Evolutionary conservation across 2,329 filamentous ascomycete species (phyloP), one percentile per base, ranked within the genome.

Genomic region (Alternaria rosae): DNA sequence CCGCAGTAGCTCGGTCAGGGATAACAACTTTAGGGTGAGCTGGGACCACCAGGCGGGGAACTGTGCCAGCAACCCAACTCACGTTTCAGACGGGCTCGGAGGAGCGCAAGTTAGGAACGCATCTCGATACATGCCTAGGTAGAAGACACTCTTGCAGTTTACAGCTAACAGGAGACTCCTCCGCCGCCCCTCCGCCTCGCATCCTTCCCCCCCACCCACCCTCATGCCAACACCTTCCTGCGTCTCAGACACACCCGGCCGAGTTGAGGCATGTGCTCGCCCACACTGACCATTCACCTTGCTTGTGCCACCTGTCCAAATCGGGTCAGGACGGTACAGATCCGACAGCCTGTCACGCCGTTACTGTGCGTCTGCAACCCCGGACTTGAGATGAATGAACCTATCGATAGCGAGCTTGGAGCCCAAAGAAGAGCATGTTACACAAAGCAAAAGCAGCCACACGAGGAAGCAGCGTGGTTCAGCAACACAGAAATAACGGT

Each of bases 1-100:
- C 58, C 54, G 63, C 63, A 66, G 67, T 68, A 67, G 62, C 67
- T 69, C 62, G 63, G 73, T 74, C 74, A 76, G 74, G 74, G 74
- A 72, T 74, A 64, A 72, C 72, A 64, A 63, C 56, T 61, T 52
- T 54, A 61, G 54, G 47, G 60, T 32, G 35, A 38, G 61, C 61
- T 57, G 45, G 48, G 44, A 52, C 54, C 54, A 57, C 43, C 35
- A 35, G 47, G 58, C 57, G 61, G 58, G 58, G 55, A 62, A 57
- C 59, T 35, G 44, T 32, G 26, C 41, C 58, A 61, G 53, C 51
- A 44, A 51, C 57, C 44, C 44, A 26, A 8, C 42, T 5, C 35
- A 38, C 35, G 58, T 57, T 61, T 61, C 58, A 61, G 50, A 25
- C 54, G 28, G 41, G 8, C 41, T 30, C 44, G 54, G 38, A 25